Evolutionary conservation across 23 red algal genomes (phyloP).

Genomic region (Cyanidium caldarium): DNA sequence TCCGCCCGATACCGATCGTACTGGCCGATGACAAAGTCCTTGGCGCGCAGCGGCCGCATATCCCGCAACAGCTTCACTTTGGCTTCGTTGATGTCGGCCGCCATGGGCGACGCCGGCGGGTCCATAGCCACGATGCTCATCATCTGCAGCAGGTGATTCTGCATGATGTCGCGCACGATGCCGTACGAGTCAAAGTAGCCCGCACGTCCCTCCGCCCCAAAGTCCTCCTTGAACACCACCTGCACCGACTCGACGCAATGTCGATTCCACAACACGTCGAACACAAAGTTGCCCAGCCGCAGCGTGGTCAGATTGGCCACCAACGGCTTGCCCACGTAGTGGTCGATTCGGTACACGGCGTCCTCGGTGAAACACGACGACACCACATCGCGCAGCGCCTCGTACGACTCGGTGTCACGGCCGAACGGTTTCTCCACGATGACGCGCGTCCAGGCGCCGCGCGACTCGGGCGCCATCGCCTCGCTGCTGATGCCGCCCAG

Average conservation of each 20-base stretch:
- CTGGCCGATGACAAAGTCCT: slow-evolving; percentile 82
- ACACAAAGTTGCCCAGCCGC: slow-evolving; percentile 78
- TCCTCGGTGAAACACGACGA: slow-evolving; percentile 43
- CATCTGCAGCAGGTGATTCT: slow-evolving; percentile 91
- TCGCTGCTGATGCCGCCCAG: slow-evolving; percentile 22
- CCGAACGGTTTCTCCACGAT: slow-evolving; percentile 98
- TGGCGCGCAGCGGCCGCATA: slow-evolving; percentile 36
- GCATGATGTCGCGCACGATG: slow-evolving; percentile 95
- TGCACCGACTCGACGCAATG: slow-evolving; percentile 55
- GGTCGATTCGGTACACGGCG: slow-evolving; percentile 76
- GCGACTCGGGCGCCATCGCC: not conserved
- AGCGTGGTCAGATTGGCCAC: slow-evolving; percentile 40
- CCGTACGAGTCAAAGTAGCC: slow-evolving; percentile 91
- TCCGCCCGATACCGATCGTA: slow-evolving; percentile 60
- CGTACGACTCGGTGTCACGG: slow-evolving; percentile 51
- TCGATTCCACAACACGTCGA: slow-evolving; percentile 91
- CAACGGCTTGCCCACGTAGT: slow-evolving; percentile 83
- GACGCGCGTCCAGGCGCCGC: slow-evolving; percentile 60
- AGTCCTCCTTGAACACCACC: slow-evolving; percentile 96
- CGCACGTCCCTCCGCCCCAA: slow-evolving; percentile 85
- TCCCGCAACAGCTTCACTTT: slow-evolving; percentile 70
- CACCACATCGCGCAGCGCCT: slow-evolving; percentile 33
- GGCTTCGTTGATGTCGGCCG: slow-evolving; percentile 71
- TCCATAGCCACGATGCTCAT: slow-evolving; percentile 94
- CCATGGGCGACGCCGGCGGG: slow-evolving; percentile 34